Evolutionary conservation across 306 rosid genomes (phyloP).

Genomic region (Quercus wislizeni): DNA sequence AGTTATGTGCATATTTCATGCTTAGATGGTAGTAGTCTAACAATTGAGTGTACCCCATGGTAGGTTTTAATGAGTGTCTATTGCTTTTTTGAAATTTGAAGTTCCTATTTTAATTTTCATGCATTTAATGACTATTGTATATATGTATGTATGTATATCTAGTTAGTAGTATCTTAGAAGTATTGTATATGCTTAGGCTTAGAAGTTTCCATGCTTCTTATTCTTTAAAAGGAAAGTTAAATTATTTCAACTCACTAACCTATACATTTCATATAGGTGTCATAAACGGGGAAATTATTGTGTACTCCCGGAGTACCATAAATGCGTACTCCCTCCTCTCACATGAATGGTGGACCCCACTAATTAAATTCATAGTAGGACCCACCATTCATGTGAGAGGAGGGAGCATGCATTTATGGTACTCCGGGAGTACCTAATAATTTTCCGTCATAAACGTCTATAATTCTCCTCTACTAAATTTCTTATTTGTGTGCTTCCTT

Average conservation of each 20-base stretch:
- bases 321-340: too few relatives aligned
- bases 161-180: not conserved
- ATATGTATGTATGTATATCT: not conserved
- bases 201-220: not conserved
- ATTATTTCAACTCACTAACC: not conserved
- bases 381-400: too few relatives aligned
- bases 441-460: not conserved
- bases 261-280: not conserved
- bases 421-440: too few relatives aligned
- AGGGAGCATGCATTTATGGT: too few relatives aligned
- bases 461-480: not conserved
- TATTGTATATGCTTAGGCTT: not conserved
- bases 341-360: too few relatives aligned
- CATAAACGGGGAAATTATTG: too few relatives aligned
- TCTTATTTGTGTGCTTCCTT: not conserved
- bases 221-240: not conserved
- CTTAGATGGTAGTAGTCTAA: not conserved
- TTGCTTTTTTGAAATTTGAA: not conserved
- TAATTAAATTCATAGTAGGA: too few relatives aligned
- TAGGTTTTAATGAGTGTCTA: not conserved
- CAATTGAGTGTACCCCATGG: not conserved
- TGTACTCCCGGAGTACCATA: too few relatives aligned
- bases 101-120: not conserved
- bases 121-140: not conserved
- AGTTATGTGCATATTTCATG: not conserved